A percentile compares a stretch with the other conserved stretches of the same genome.
phyloP scores from a whole-genome alignment of 148 eudicot genomes.

The Polygonum aviculare region DNA sequence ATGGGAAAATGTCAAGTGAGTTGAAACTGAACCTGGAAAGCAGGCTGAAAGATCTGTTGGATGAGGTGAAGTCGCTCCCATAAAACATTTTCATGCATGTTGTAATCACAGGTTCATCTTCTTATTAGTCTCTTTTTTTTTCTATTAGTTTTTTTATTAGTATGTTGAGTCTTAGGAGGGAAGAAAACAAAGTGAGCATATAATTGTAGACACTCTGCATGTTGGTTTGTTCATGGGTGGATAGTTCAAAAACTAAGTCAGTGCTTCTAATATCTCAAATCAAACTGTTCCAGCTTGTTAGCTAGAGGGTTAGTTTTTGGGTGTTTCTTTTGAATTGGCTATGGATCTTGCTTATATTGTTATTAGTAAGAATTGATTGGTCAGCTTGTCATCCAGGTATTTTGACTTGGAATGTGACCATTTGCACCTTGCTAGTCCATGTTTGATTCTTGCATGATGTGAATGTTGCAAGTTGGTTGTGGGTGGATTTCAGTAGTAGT shows the following conservation, averaged over 20 bases:
- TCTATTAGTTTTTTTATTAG: constrained; percentile 1
- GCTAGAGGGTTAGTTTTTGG: neutral
- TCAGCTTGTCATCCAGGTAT: neutral
- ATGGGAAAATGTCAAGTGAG: constrained; percentile 7
- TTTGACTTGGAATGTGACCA: neutral
- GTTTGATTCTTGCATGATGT: neutral
- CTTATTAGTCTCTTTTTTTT: neutral
- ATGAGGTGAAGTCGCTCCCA: constrained; percentile 7
- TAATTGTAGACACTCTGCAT: constrained; percentile 2
- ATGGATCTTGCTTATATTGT: neutral
- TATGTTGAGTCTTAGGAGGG: neutral
- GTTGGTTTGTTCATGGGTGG: constrained; percentile 8
- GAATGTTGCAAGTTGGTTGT: neutral
- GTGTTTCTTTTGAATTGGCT: neutral
- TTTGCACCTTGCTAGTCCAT: neutral
- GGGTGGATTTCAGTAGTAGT: neutral
- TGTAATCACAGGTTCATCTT: neutral
- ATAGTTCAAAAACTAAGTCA: neutral
- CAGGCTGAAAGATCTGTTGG: constrained; percentile 6
- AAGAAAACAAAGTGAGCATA: neutral
- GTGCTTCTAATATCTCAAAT: constrained; percentile 5
- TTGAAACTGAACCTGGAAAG: neutral
- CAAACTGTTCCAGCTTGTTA: neutral
- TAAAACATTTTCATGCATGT: neutral
- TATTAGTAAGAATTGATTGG: neutral